Evolutionary conservation across 305 asterid species (phyloP), one percentile per base, ranked within the genome.

Genomic region (Lippia alba): DNA sequence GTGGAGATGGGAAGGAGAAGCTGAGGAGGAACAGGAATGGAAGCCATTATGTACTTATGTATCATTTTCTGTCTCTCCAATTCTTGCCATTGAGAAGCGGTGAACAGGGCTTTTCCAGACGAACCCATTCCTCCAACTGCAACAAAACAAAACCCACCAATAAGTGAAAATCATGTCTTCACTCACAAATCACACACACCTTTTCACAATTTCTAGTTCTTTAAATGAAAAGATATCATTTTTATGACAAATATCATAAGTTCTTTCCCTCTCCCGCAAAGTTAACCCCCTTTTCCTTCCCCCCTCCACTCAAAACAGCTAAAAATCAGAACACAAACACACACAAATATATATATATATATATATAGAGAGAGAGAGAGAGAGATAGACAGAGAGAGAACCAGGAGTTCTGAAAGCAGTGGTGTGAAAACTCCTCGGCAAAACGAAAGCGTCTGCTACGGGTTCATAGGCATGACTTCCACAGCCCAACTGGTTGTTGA

Each of bases 81-180:
- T 70, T 91, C 97, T 75, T 87, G 81, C 83, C 83, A 58, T 76
- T 91, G 97, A 32, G 85, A 58, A 14, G 80, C 86, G 17, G 92
- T 87, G 79, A 89, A 91, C 46, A 76, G 63, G 14, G 53, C 69
- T 68, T 80, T 83, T 70, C 77, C 85, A 66, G 58, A 36, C 55
- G 49, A 53, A 1, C 57, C 17, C 76, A 70, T 64, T 6, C 57
- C 72, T 57, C 64, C 77, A 61, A 78, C 86, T 82, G 66, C 80
- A 51, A 46, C n/a, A 20, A n/a, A 66, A 51, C 44, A 9, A 48
- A 44, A 0, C 34, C 20, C 11, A 19, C 17, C 12, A 36, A 60
- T 39, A 61, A 61, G 56, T 14, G 5, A 51, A 44, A 70, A 67
- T 40, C 40, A 49, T 53, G 49, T 39, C 69, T 56, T 72, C 49